Conservation (phyloP, 2,329 filamentous ascomycete genomes). For the Ampelomyces quisqualis region DNA sequence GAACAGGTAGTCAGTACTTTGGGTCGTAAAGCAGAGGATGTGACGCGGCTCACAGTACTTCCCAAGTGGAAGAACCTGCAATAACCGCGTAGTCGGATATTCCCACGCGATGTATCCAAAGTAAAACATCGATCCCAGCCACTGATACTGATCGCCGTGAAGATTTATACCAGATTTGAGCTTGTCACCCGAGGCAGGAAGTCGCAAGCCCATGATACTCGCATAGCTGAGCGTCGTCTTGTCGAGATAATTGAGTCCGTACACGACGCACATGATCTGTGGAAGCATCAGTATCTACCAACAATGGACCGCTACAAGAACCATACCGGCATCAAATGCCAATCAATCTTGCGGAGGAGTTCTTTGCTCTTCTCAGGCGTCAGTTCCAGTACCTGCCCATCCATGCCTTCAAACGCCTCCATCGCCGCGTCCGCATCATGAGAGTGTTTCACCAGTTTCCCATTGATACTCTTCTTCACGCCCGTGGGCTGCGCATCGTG, state of each 20-base stretch:
- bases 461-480: conserved; percentile 19
- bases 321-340: conserved; percentile 58
- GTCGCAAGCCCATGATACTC: conserved; percentile 52
- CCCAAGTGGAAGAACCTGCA: conserved; percentile 64
- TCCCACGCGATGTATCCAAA: conserved; percentile 62
- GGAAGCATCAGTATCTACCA: conserved; percentile 1
- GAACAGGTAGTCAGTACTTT: conserved; percentile 4
- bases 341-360: conserved; percentile 63
- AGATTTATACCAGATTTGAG: conserved; percentile 47
- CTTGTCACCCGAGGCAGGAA: conserved; percentile 32
- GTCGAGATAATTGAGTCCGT: conserved; percentile 63
- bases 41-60: conserved; percentile 54
- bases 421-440: conserved; percentile 63
- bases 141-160: conserved; percentile 54
- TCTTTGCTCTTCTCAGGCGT: conserved; percentile 59
- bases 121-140: conserved; percentile 55
- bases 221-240: conserved; percentile 59
- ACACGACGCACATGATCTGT: conserved; percentile 57
- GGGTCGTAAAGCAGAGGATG: neutral
- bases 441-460: conserved; percentile 49
- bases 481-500: conserved; percentile 9
- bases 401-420: conserved; percentile 54
- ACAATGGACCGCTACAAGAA: neutral
- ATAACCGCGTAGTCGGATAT: conserved; percentile 64
- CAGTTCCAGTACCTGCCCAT: conserved; percentile 55